Percentiles rank a stretch among this genome's conserved stretches.
These are phyloP conservation scores for Teratosphaeria gauchensis DNA, from an alignment of 2,329 filamentous ascomycete genomes.

Conservation along the genomic window DNA sequence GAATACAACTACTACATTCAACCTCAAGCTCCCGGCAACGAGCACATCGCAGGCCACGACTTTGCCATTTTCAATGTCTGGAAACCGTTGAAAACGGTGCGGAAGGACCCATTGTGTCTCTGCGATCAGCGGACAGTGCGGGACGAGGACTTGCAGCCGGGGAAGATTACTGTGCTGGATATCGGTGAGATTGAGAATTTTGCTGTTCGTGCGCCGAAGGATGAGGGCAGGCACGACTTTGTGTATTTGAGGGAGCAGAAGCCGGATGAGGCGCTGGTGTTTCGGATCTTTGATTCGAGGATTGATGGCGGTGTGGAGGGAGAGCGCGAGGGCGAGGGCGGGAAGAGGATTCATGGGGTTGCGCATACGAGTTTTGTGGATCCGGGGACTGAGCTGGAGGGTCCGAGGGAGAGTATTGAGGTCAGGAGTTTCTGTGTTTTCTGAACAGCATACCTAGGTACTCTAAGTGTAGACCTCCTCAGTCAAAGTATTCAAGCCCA, in stretches of 20 bases:
- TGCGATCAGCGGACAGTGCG: slow-evolving; percentile 7
- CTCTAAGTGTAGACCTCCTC: slow-evolving; percentile 39
- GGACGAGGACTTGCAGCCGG: slow-evolving; percentile 8
- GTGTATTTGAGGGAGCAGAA: slow-evolving; percentile 10
- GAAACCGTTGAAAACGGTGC: slow-evolving; percentile 9
- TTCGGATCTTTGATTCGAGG: slow-evolving; percentile 10
- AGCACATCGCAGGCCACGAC: slow-evolving; percentile 3
- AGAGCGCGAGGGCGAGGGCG: slow-evolving; percentile 4
- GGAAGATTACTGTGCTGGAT: slow-evolving; percentile 8
- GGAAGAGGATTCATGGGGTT: slow-evolving; percentile 8
- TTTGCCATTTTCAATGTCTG: slow-evolving; percentile 12
- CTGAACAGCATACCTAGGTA: background rate
- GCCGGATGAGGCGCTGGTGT: slow-evolving; percentile 9
- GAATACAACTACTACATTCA: slow-evolving; percentile 7
- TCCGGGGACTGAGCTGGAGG: slow-evolving; percentile 8
- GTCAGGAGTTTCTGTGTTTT: slow-evolving; percentile 12
- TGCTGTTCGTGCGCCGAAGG: slow-evolving; percentile 4
- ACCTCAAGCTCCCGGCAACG: slow-evolving; percentile 3
- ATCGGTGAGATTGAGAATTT: slow-evolving; percentile 13
- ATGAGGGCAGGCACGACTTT: slow-evolving; percentile 6
- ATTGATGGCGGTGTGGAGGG: slow-evolving; percentile 3
- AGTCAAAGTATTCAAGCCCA: slow-evolving; percentile 46
- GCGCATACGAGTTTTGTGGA: slow-evolving; percentile 12
- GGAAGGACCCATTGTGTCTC: slow-evolving; percentile 8
- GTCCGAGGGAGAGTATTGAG: slow-evolving; percentile 9